phyloP scores from a whole-genome alignment of 352 stramenopile genomes.

The Globisporangium iwayamae region DNA sequence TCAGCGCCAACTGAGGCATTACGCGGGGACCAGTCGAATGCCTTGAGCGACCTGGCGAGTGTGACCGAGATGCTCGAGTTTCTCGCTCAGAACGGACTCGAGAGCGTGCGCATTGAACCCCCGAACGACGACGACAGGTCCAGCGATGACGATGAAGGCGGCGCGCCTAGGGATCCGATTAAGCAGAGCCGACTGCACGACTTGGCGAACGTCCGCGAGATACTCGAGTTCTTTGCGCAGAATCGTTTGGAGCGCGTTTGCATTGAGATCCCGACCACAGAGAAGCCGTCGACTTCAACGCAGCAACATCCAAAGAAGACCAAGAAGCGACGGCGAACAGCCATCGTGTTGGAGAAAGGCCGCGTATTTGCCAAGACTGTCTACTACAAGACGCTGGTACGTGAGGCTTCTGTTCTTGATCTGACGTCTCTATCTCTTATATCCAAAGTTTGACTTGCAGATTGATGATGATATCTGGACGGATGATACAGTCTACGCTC shows the following conservation, averaged over 20 bases:
- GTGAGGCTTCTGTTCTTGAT: background rate
- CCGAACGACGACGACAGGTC: background rate
- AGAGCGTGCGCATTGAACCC: background rate
- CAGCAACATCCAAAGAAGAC: background rate
- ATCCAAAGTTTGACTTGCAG: no score
- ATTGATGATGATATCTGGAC: no score
- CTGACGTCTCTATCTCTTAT: no score
- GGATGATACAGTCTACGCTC: background rate
- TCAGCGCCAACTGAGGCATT: background rate
- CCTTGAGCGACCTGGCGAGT: background rate
- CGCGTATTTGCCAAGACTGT: slow-evolving; percentile 10
- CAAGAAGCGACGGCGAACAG: slow-evolving; percentile 5
- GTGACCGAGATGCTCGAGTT: slow-evolving; percentile 6
- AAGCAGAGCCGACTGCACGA: background rate
- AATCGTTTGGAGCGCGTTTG: background rate
- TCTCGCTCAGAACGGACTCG: slow-evolving; percentile 1
- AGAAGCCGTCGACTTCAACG: background rate
- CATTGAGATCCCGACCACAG: background rate
- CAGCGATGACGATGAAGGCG: background rate
- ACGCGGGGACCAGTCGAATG: background rate
- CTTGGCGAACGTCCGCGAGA: background rate
- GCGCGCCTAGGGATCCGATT: background rate
- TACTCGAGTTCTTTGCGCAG: slow-evolving; percentile 4
- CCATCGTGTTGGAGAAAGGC: background rate
- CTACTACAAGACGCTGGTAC: slow-evolving; percentile 15